These are phyloP conservation scores for Chlorella sp. DNA, from an alignment of 139 green algal genomes.

Conservation along the genomic window DNA sequence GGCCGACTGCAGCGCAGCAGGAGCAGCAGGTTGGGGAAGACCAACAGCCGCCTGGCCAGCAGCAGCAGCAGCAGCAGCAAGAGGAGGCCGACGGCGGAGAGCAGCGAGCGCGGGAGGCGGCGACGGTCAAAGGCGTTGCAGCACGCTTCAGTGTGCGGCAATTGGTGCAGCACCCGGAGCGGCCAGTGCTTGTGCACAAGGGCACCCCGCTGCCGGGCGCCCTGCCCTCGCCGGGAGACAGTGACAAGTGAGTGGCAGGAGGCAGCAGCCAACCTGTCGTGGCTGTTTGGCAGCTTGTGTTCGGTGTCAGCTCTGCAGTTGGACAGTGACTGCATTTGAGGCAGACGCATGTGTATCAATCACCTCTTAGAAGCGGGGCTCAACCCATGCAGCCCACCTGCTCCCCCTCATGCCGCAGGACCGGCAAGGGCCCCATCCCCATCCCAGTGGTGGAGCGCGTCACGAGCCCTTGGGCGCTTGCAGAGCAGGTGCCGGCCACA, in stretches of 20 bases:
- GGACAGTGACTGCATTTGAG: background rate
- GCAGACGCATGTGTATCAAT: background rate
- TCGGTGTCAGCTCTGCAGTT: background rate
- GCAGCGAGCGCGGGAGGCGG: background rate
- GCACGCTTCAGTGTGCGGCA: conserved; percentile 48
- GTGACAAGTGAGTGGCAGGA: background rate
- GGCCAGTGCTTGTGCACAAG: conserved; percentile 46
- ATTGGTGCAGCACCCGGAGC: conserved; percentile 34
- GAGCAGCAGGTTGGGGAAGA: background rate
- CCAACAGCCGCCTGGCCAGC: background rate
- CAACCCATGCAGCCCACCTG: background rate
- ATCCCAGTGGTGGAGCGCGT: conserved; percentile 44
- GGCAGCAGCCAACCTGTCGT: background rate
- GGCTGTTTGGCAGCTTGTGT: background rate
- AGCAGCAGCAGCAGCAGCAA: background rate
- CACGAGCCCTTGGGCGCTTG: conserved; percentile 37
- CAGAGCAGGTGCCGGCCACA: conserved; percentile 18
- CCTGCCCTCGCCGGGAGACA: background rate
- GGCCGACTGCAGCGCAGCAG: background rate
- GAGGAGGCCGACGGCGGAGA: background rate
- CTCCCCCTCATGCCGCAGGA: background rate
- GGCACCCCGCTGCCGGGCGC: conserved; percentile 34
- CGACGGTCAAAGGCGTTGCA: conserved; percentile 19
- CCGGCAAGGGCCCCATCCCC: background rate
- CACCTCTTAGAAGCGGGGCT: too few relatives aligned